Evolutionary conservation across 257 asterid species (phyloP).

Genomic region (Solanum ossicruentum): DNA sequence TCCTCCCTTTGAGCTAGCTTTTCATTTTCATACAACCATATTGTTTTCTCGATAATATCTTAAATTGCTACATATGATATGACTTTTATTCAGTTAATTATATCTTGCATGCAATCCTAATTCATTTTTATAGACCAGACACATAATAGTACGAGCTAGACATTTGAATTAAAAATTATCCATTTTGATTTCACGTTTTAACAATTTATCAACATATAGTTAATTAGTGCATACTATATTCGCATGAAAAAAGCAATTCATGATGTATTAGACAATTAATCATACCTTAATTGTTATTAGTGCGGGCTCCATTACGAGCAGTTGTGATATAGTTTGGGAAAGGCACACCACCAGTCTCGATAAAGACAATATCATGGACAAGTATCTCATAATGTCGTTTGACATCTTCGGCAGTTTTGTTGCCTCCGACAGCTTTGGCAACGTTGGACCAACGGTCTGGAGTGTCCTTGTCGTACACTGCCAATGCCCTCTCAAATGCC

Average conservation of each 20-base stretch:
- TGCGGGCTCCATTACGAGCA: background rate
- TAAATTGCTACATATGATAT: too few relatives aligned
- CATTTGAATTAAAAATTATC: background rate
- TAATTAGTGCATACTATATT: too few relatives aligned
- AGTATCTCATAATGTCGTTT: slow-evolving; percentile 53
- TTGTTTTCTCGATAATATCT: background rate
- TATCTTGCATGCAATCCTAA: background rate
- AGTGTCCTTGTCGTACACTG: slow-evolving; percentile 50
- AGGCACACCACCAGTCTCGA: slow-evolving; percentile 60
- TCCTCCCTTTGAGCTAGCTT: too few relatives aligned
- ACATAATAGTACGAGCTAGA: background rate
- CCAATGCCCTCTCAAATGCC: slow-evolving; percentile 71
- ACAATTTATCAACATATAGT: too few relatives aligned
- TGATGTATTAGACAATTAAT: background rate
- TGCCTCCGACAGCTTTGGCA: slow-evolving; percentile 54
- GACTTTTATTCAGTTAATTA: background rate
- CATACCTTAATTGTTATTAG: background rate
- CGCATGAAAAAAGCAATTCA: too few relatives aligned
- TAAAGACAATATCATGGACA: slow-evolving; percentile 37
- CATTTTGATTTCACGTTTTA: background rate
- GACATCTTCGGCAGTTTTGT: slow-evolving; percentile 60
- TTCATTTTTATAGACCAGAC: background rate
- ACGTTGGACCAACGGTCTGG: slow-evolving; percentile 84
- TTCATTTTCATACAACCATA: too few relatives aligned
- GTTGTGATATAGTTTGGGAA: slow-evolving; percentile 43